Evolutionary conservation across 106 monocot species (phyloP).

Genomic region (Phalaenopsis aphrodite): DNA sequence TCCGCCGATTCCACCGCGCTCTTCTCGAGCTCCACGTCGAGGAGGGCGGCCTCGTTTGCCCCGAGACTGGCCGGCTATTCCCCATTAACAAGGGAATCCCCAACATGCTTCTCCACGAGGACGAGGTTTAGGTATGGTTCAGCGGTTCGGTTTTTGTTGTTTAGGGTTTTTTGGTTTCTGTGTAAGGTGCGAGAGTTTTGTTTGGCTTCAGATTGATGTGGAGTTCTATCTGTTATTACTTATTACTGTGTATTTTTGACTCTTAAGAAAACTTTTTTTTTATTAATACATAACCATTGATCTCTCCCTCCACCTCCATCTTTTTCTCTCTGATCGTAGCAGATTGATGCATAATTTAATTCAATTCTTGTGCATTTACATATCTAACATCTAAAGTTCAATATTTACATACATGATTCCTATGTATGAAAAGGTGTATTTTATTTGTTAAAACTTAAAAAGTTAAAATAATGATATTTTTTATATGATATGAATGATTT

Average conservation of each 20-base stretch:
- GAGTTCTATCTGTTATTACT: neutral
- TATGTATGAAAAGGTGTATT: too few relatives aligned
- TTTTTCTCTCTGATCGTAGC: neutral
- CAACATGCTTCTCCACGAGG: slow-evolving; percentile 96
- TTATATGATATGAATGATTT: too few relatives aligned
- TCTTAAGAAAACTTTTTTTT: neutral
- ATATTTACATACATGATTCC: too few relatives aligned
- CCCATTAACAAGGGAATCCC: slow-evolving; percentile 87
- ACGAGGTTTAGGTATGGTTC: slow-evolving; percentile 56
- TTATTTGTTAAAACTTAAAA: too few relatives aligned
- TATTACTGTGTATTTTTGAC: neutral
- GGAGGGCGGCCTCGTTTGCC: slow-evolving; percentile 86
- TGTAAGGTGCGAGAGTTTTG: neutral
- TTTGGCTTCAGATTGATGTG: neutral
- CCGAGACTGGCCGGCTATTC: slow-evolving; percentile 73
- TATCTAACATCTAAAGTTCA: too few relatives aligned
- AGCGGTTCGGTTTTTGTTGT: neutral
- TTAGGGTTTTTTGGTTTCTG: slow-evolving; percentile 2
- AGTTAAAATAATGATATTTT: too few relatives aligned
- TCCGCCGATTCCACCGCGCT: slow-evolving; percentile 72
- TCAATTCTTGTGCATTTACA: too few relatives aligned
- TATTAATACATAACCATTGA: neutral
- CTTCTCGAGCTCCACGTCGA: slow-evolving; percentile 83
- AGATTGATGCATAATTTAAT: too few relatives aligned
- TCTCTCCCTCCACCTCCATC: neutral